Base-by-base conservation (phyloP, 108 stramenopile genomes). In the Fragilaria radians region DNA sequence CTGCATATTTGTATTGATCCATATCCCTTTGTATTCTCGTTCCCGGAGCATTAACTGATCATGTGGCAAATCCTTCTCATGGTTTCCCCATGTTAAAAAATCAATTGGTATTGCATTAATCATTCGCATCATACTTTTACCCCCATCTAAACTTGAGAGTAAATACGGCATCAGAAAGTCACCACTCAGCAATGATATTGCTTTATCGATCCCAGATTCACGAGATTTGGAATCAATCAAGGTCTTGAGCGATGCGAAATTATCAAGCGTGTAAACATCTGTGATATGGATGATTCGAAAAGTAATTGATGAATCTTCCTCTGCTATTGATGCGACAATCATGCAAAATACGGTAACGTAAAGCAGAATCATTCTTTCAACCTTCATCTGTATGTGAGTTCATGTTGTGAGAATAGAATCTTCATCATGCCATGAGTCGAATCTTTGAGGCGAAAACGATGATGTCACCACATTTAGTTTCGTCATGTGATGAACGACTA, bases 211-310 rank as follows among this genome's bases (percentile, higher is more conserved):
- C n/a, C 48, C 29, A 2, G 61, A 58, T 31, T 68, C 57, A 32
- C 19, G 31, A 22, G 17, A 5, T 22, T 32, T 62, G 18, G 61
- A 57, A 1, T 29, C 61, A 7, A 81, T 24, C 42, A 81, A 26
- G 18, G 72, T 81, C 53, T 66, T 70, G 59, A 81, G 67, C 18
- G 61, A 62, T 30, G 72, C 65, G 27, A 81, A 74, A 42, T 73
- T 51, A 25, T 77, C 80, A 33, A 81, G 52, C 2, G 71, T 73
- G 57, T 81, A 81, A 0, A 76, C 68, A 54, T 81, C 80, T 0
- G 75, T 81, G 32, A 81, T 73, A 32, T 81, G 80, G 29, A 74
- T 48, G 1, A 81, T 51, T 48, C 72, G 72, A 4, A 73, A 60
- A 3, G 48, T 48, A 19, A 27, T 47, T 3, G 52, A 52, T 2